phyloP scores from a whole-genome alignment of 2,329 filamentous ascomycete species.

The Xylaria sp. region DNA sequence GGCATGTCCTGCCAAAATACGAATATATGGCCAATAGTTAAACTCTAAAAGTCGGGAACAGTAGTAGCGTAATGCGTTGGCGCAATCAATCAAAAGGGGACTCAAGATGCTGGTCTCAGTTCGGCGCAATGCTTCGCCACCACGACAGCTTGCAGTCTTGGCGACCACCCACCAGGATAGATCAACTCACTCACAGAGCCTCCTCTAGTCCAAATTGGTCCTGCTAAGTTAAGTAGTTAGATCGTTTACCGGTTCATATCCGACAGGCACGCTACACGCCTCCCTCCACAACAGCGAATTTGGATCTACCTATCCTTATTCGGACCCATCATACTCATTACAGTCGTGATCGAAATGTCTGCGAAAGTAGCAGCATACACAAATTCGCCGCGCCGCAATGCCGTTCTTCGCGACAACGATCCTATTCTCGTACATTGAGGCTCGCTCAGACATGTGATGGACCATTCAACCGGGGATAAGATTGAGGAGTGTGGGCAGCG shows the following conservation, averaged over 20 bases:
- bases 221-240: neutral
- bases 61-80: conserved; percentile 8
- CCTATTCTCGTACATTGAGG: neutral
- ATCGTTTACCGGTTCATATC: conserved; percentile 2
- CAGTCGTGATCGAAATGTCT: neutral
- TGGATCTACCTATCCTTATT: no score
- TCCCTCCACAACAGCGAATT: neutral
- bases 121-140: conserved; percentile 26
- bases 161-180: conserved; percentile 16
- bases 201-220: conserved; percentile 21
- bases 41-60: neutral
- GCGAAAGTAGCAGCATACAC: neutral
- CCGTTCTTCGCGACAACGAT: conserved; percentile 7
- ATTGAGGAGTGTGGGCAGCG: neutral
- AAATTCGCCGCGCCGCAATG: conserved; percentile 9
- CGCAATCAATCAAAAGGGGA: conserved; percentile 7
- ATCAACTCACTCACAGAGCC: conserved; percentile 20
- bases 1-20: neutral
- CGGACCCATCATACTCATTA: no score
- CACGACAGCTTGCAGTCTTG: conserved; percentile 23
- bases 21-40: neutral
- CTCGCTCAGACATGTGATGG: conserved; percentile 11
- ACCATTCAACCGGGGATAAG: conserved; percentile 3
- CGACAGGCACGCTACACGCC: neutral
- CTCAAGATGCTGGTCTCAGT: neutral